Evolutionary conservation across 2,329 filamentous ascomycete genomes (phyloP).

Genomic region (Zalaria obscura): DNA sequence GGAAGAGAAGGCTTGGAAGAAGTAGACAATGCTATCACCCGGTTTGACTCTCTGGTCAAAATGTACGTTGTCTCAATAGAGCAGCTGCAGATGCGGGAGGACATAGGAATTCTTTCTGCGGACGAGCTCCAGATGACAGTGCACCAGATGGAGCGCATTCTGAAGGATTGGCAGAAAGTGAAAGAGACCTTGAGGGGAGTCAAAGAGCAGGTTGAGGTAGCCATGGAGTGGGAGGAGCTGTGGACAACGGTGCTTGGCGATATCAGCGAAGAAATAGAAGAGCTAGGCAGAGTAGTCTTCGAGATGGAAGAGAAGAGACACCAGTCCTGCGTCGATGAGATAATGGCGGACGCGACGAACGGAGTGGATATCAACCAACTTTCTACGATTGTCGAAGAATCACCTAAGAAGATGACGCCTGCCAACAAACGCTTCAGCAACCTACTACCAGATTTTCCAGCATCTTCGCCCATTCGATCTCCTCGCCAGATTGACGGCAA

Average conservation of each 20-base stretch:
- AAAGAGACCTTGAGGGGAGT: slow-evolving; percentile 62
- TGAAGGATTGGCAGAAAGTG: slow-evolving; percentile 74
- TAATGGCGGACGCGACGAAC: slow-evolving; percentile 36
- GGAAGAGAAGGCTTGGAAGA: slow-evolving; percentile 66
- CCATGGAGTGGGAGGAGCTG: slow-evolving; percentile 97
- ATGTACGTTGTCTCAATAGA: slow-evolving; percentile 94
- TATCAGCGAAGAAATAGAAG: slow-evolving; percentile 77
- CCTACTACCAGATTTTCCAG: slow-evolving; percentile 37
- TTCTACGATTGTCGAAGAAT: slow-evolving; percentile 86
- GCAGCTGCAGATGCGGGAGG: slow-evolving; percentile 63
- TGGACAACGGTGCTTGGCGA: slow-evolving; percentile 79
- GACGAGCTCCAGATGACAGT: slow-evolving; percentile 64
- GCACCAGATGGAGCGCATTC: slow-evolving; percentile 75
- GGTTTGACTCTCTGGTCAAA: slow-evolving; percentile 80
- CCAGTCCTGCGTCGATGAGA: slow-evolving; percentile 57
- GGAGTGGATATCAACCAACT: slow-evolving; percentile 72
- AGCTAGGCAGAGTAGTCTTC: slow-evolving; percentile 68
- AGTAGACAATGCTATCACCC: slow-evolving; percentile 55
- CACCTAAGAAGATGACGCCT: slow-evolving; percentile 41
- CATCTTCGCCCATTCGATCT: slow-evolving; percentile 48
- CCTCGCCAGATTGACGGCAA: slow-evolving; percentile 45
- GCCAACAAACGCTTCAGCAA: slow-evolving; percentile 50
- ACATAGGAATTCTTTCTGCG: slow-evolving; percentile 57
- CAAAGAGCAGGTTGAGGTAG: slow-evolving; percentile 84
- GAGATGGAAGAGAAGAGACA: slow-evolving; percentile 97